Evolutionary conservation across 2,329 filamentous ascomycete genomes (phyloP), one percentile per base, ranked within the genome.

Genomic region (Stagonosporopsis vannaccii): DNA sequence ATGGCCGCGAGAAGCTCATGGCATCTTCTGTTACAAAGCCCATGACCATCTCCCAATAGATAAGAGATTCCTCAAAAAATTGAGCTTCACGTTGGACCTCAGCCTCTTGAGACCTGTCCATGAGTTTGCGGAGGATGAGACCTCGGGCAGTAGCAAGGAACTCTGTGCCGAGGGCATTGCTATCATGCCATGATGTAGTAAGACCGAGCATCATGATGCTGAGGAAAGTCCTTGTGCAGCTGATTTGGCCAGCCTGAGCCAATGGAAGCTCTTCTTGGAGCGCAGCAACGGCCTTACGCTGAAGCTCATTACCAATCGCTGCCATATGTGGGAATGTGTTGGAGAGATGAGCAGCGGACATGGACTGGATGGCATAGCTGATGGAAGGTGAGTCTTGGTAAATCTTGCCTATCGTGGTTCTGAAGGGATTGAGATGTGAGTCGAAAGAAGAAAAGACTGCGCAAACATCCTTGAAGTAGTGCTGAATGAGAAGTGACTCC

Each of bases 371-470:
- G 2, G 84, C 84, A 42, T 83, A 85, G 63, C 83, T 85, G 46
- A 87, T 84, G 0, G 84, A 83, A 17, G 82, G 76, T 0, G 84
- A 86, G n/a, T 80, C 81, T 36, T 83, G 78, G 80, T 84, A 87
- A 2, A 86, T 77, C 20, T 81, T 81, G 4, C 80, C 81, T 12
- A 87, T 83, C 0, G 84, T 84, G 1, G 81, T 83, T 33, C 85
- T 78, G 61, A 87, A 87, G 0, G 85, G 84, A 61, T 88, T 88
- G 61, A 86, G 78, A 12, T 80, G 77, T 19, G 85, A 86, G 69
- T 88, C 86, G 63, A 86, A 88, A 56, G 83, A 86, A n/a, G 85
- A 88, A 68, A 86, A 87, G 9, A 87, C 73, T 3, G 79, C 81
- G 44, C 84, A 86, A 3, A 87, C 84, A 56, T 87, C 84, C 62